Evolutionary conservation across 2,329 filamentous ascomycete species (phyloP).

Genomic region (Cladobotryum protrusum): DNA sequence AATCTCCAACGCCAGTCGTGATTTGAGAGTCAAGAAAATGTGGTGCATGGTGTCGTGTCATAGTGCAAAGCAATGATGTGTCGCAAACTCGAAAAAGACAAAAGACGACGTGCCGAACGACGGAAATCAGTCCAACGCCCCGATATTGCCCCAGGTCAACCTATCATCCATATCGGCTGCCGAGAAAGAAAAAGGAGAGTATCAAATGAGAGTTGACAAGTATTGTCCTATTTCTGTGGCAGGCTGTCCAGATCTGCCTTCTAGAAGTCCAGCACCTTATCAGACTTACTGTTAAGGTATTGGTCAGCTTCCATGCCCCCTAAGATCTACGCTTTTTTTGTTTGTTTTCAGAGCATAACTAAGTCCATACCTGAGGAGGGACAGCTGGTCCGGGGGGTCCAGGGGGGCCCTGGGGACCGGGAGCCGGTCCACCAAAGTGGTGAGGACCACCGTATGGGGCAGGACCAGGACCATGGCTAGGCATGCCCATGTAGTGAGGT

Average conservation of each 20-base stretch:
- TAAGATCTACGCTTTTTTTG: not conserved
- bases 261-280: conserved; percentile 9
- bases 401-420: conserved; percentile 31
- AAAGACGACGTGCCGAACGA: conserved; percentile 15
- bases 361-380: conserved; percentile 32
- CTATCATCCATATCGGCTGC: conserved; percentile 15
- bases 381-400: conserved; percentile 31
- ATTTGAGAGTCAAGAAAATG: conserved; percentile 28
- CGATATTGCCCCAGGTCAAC: conserved; percentile 20
- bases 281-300: conserved; percentile 12
- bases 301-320: conserved; percentile 5
- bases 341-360: not conserved
- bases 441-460: conserved; percentile 36
- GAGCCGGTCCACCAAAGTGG: conserved; percentile 29
- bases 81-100: conserved; percentile 21
- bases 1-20: conserved; percentile 38
- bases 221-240: conserved; percentile 12
- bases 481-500: conserved; percentile 49
- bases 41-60: conserved; percentile 23
- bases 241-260: conserved; percentile 2
- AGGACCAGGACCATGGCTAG: conserved; percentile 36
- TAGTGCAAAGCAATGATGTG: conserved; percentile 25
- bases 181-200: conserved; percentile 19
- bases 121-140: conserved; percentile 24
- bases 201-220: conserved; percentile 17